phyloP scores from a whole-genome alignment of 2,329 filamentous ascomycete species.

The Metarhizium humberi region DNA sequence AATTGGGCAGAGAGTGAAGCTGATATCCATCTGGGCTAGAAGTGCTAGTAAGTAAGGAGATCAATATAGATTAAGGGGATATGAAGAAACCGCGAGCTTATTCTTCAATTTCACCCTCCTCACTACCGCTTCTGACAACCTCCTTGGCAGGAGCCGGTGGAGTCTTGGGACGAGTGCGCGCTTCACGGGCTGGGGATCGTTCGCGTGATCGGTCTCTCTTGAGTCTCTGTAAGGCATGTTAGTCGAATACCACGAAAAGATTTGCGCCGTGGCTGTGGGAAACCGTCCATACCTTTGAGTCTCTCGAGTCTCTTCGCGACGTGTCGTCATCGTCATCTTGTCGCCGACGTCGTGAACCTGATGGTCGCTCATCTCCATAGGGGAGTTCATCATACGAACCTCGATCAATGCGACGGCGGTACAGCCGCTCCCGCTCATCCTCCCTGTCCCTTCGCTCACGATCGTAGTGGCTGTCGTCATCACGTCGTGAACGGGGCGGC shows the following conservation, averaged over 20 bases:
- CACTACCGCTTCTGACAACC: conserved; percentile 60
- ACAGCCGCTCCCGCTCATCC: conserved; percentile 79
- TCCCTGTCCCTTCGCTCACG: conserved; percentile 82
- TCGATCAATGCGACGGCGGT: conserved; percentile 68
- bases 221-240: conserved; percentile 34
- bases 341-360: conserved; percentile 62
- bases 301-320: conserved; percentile 54
- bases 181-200: conserved; percentile 50
- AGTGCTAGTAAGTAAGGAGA: conserved; percentile 3
- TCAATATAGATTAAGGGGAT: neutral
- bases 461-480: conserved; percentile 65
- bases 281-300: conserved; percentile 49
- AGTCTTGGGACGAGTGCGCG: conserved; percentile 47
- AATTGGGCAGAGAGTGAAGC: neutral
- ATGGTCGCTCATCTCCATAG: conserved; percentile 68
- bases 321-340: conserved; percentile 68
- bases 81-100: conserved; percentile 19
- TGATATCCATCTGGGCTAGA: conserved; percentile 1
- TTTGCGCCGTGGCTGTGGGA: conserved; percentile 16
- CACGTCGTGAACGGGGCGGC: conserved; percentile 44
- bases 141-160: conserved; percentile 37
- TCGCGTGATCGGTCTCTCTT: conserved; percentile 51
- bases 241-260: neutral
- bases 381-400: conserved; percentile 81
- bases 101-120: conserved; percentile 94